phyloP scores from a whole-genome alignment of 2,329 filamentous ascomycete genomes.

The Kalmusia sp. region DNA sequence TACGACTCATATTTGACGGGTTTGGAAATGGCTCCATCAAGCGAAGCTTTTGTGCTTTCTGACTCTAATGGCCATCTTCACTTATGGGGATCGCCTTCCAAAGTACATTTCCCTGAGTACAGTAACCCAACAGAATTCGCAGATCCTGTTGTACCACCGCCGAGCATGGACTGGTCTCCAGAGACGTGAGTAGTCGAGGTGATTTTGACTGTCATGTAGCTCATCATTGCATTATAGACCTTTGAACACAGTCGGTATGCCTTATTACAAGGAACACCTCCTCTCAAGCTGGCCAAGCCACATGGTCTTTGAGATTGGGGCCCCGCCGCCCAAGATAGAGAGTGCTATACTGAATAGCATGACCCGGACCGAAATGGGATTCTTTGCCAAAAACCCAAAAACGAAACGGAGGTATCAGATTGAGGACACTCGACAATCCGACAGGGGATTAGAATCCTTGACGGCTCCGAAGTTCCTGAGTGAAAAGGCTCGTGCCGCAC shows the following conservation, averaged over 20 bases:
- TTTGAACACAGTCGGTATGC: conserved; percentile 85
- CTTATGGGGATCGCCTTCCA: conserved; percentile 86
- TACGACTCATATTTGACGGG: conserved; percentile 74
- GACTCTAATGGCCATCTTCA: conserved; percentile 82
- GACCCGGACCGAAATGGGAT: conserved; percentile 75
- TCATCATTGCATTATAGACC: conserved; percentile 60
- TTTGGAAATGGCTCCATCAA: conserved; percentile 86
- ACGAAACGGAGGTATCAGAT: conserved; percentile 81
- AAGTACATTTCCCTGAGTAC: conserved; percentile 86
- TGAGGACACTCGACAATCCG: conserved; percentile 73
- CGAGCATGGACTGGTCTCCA: conserved; percentile 71
- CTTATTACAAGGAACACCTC: conserved; percentile 87
- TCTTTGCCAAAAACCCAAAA: conserved; percentile 78
- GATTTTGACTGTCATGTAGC: not conserved
- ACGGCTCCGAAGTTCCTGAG: conserved; percentile 91
- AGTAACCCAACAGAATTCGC: conserved; percentile 78
- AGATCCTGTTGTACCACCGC: conserved; percentile 64
- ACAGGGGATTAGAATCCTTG: conserved; percentile 66
- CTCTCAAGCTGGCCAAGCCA: conserved; percentile 90
- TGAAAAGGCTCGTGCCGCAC: conserved; percentile 81
- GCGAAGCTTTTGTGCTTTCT: conserved; percentile 81
- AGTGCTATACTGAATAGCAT: conserved; percentile 71
- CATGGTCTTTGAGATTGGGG: conserved; percentile 83
- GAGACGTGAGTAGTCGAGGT: conserved; percentile 66
- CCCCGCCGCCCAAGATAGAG: conserved; percentile 79